These are phyloP conservation scores for Emergomyces africanus DNA, from an alignment of 2,329 filamentous ascomycete species.

Conservation along the genomic window DNA sequence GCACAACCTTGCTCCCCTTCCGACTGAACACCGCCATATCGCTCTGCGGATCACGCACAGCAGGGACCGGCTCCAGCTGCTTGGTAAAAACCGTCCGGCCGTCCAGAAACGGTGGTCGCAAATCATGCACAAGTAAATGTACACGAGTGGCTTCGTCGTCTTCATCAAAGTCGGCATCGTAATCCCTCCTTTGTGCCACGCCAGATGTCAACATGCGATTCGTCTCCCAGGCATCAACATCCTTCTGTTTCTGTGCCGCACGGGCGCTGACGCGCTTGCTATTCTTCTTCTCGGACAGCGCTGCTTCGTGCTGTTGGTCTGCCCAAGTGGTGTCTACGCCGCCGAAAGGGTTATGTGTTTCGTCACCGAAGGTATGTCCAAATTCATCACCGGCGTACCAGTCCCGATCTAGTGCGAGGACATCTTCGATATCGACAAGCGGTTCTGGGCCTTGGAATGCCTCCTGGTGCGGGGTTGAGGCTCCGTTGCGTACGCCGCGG, in stretches of 20 bases:
- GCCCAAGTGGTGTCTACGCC: constrained; percentile 59
- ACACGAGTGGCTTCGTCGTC: constrained; percentile 84
- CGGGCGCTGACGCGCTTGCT: constrained; percentile 58
- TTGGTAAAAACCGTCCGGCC: constrained; percentile 95
- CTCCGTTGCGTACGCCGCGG: constrained; percentile 15
- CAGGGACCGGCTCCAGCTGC: constrained; percentile 87
- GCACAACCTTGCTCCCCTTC: constrained; percentile 87
- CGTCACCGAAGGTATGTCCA: constrained; percentile 76
- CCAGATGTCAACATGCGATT: constrained; percentile 97
- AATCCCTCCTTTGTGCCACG: constrained; percentile 77
- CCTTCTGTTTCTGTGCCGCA: constrained; percentile 74
- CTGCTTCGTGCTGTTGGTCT: constrained; percentile 62
- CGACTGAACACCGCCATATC: constrained; percentile 98
- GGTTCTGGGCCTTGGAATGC: constrained; percentile 52
- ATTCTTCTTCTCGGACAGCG: constrained; percentile 67
- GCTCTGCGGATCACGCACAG: constrained; percentile 84
- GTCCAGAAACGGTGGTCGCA: constrained; percentile 88
- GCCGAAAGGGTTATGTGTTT: constrained; percentile 85
- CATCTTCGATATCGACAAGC: constrained; percentile 52
- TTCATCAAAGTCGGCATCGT: constrained; percentile 63
- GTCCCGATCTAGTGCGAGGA: constrained; percentile 68
- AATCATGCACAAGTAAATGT: constrained; percentile 83
- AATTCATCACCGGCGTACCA: constrained; percentile 87
- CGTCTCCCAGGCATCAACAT: constrained; percentile 96
- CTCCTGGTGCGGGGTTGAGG: constrained; percentile 33